A percentile compares a stretch with the other conserved stretches of the same genome.
Conservation (phyloP, 1,284 basidiomycete genomes). For the Bondarzewia mesenterica region DNA sequence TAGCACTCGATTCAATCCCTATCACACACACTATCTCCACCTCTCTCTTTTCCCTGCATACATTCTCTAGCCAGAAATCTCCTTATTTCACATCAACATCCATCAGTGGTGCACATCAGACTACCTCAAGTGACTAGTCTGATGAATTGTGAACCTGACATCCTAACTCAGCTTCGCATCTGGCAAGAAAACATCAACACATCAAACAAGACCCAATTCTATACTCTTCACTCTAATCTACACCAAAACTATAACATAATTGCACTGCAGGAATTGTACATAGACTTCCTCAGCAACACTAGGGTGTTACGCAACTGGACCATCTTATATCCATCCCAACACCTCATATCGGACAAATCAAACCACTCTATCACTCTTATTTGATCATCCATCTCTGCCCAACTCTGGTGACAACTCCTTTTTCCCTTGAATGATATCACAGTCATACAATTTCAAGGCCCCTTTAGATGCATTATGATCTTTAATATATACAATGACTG, state of each 20-base stretch:
- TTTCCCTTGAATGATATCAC: neutral
- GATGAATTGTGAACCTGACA: too few relatives aligned
- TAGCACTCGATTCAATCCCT: too few relatives aligned
- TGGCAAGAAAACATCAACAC: too few relatives aligned
- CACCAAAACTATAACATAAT: neutral
- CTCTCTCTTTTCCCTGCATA: too few relatives aligned
- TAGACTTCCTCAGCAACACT: neutral
- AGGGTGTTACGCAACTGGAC: neutral
- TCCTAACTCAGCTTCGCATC: too few relatives aligned
- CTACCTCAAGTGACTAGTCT: too few relatives aligned
- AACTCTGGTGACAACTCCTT: neutral
- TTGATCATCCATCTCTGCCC: neutral
- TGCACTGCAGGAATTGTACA: constrained; percentile 3
- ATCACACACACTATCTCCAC: too few relatives aligned
- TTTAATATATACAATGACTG: constrained; percentile 4
- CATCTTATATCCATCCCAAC: neutral
- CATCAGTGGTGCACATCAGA: too few relatives aligned
- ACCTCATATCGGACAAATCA: neutral
- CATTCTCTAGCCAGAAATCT: too few relatives aligned
- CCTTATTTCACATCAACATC: too few relatives aligned
- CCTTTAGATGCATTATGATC: neutral
- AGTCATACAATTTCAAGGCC: neutral
- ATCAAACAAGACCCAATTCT: too few relatives aligned
- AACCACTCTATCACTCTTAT: neutral
- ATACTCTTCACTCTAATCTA: constrained; percentile 6